Percentiles rank a stretch among this genome's conserved stretches.
phyloP scores from a whole-genome alignment of 768 basidiomycete species.

The Auricularia sp. region DNA sequence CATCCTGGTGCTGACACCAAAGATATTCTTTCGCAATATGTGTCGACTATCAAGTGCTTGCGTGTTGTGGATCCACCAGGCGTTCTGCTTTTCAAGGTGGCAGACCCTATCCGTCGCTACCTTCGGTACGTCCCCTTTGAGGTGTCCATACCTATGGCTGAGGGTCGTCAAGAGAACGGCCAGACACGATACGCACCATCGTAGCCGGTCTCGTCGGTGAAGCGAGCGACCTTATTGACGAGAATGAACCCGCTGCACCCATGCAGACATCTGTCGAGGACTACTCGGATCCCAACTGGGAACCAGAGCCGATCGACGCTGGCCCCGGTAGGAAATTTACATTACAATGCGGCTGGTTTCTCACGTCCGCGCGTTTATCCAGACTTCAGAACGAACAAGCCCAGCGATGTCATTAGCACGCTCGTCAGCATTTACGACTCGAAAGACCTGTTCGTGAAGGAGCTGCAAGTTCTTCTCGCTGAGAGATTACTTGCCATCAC shows the following conservation, averaged over 20 bases:
- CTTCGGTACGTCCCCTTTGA: constrained; percentile 46
- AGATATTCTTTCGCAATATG: constrained; percentile 81
- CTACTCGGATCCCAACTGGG: constrained; percentile 87
- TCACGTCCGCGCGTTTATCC: constrained; percentile 3
- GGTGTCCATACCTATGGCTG: constrained; percentile 4
- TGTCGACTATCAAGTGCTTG: constrained; percentile 83
- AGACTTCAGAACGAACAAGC: constrained; percentile 89
- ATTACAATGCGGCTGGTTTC: background rate
- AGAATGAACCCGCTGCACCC: constrained; percentile 70
- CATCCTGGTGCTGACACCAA: constrained; percentile 96
- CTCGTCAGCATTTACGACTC: constrained; percentile 97
- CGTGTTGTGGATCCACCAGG: constrained; percentile 88
- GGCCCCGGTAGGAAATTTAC: constrained; percentile 57
- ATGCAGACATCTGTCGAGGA: constrained; percentile 73
- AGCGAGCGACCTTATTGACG: constrained; percentile 76
- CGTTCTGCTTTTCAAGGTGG: constrained; percentile 86
- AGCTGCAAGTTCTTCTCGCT: constrained; percentile 85
- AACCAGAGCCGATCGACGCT: constrained; percentile 92
- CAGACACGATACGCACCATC: constrained; percentile 90
- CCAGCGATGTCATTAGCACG: constrained; percentile 90
- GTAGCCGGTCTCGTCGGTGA: constrained; percentile 86
- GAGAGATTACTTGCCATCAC: constrained; percentile 72
- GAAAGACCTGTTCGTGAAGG: constrained; percentile 91
- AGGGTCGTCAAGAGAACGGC: constrained; percentile 48
- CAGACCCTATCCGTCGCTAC: constrained; percentile 85